Evolutionary conservation across 192 early-diverging fungal species (phyloP).

Genomic region (Coemansia sp.): DNA sequence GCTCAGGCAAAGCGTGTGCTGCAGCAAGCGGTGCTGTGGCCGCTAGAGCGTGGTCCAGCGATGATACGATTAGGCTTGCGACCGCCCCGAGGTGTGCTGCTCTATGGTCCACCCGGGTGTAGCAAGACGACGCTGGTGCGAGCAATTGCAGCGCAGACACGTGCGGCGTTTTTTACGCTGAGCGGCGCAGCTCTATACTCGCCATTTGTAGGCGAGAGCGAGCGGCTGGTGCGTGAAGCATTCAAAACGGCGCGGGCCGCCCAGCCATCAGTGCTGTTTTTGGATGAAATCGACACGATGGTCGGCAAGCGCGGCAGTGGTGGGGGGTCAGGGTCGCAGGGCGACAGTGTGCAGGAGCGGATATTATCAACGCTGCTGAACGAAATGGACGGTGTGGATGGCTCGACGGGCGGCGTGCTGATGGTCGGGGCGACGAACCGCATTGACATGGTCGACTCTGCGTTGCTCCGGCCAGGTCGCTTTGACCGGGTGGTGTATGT

Average conservation of each 20-base stretch:
- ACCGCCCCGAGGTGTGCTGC: slow-evolving; percentile 81
- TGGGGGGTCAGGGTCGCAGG: slow-evolving; percentile 47
- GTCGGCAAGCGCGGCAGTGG: slow-evolving; percentile 71
- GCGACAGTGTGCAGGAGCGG: slow-evolving; percentile 39
- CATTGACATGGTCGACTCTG: slow-evolving; percentile 94
- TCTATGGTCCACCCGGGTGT: slow-evolving; percentile 97
- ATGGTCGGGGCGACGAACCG: slow-evolving; percentile 99
- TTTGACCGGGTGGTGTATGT: slow-evolving; percentile 97
- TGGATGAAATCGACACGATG: slow-evolving; percentile 97
- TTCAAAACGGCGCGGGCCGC: slow-evolving; percentile 79
- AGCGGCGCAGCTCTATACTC: slow-evolving; percentile 44
- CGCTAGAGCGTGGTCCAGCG: slow-evolving; percentile 62
- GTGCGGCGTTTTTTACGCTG: slow-evolving; percentile 65
- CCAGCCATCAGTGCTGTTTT: slow-evolving; percentile 84
- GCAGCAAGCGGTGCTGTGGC: slow-evolving; percentile 88
- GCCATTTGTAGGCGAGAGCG: slow-evolving; percentile 35
- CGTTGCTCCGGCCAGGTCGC: slow-evolving; percentile 89
- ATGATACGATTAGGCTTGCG: slow-evolving; percentile 74
- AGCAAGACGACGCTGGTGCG: slow-evolving; percentile 95
- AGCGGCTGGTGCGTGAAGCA: slow-evolving; percentile 56
- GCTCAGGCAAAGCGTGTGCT: slow-evolving; percentile 74
- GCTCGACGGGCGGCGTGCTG: slow-evolving; percentile 82
- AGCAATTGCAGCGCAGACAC: slow-evolving; percentile 75
- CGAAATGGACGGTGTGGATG: slow-evolving; percentile 92
- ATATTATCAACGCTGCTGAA: slow-evolving; percentile 34